Base-by-base conservation (phyloP, 2,329 filamentous ascomycete species). In the Penicillium fuscoglaucum region DNA sequence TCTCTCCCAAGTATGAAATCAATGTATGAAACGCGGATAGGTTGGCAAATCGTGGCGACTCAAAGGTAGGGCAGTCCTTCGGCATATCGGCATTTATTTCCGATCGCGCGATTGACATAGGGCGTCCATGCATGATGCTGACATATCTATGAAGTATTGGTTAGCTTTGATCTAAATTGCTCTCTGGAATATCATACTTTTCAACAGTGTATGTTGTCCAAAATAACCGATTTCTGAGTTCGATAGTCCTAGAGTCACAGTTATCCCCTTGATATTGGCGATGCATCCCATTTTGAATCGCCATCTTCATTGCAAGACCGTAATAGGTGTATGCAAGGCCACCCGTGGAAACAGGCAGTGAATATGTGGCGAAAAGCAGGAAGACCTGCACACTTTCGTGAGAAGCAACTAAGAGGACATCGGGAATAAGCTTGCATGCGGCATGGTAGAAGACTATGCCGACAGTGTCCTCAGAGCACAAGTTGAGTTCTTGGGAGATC, bases 271-370 rank as follows among this genome's bases (percentile, higher is more conserved):
- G 68, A 58, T 79, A 81, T 51, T 75, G 80, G 44, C 83, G 74
- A 61, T 85, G 83, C 82, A 85, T 83, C 5, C 83, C 83, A 62
- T 85, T 85, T 59, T 84, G 82, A 15, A 85, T 83, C 0, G 82
- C 83, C 62, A 85, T 75, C 58, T 83, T 84, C 53, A 84, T 73
- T 0, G 81, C 81, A 9, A 85, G 68, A 6, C 82, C 82, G 37
- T 84, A 74, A 60, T 85, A 85, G 1, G 81, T 82, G 59, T 84
- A 85, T 0, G 80, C 80, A 19, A 85, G 68, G 0, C 83, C 83
- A 1, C 82, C 82, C 0, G 82, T 79, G 62, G 85, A 83, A 0
- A 84, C 73, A 0, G 83, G 82, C 4, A 85, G 67, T 1, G 80
- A 75, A 60, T 84, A 85, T 15, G 83, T 76, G 1, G 81, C 83